Evolutionary conservation across 257 asterid genomes (phyloP).

Genomic region (Penstemon newberryi): DNA sequence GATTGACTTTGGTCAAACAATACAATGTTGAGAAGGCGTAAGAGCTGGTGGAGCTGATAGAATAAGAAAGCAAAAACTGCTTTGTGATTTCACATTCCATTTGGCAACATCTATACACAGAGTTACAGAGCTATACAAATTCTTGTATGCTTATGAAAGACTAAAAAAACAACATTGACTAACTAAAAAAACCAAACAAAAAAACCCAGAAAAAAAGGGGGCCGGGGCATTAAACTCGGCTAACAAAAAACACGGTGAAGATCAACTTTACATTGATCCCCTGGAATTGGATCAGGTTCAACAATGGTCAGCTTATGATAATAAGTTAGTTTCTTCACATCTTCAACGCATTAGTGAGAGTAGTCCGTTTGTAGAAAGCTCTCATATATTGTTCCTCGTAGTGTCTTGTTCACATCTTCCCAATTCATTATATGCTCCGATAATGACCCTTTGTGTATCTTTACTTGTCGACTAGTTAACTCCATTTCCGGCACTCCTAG

Average conservation of each 20-base stretch:
- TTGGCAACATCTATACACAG: conserved; percentile 25
- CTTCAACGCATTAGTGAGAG: conserved; percentile 23
- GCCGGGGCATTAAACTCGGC: not conserved
- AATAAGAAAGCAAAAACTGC: not conserved
- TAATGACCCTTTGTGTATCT: conserved; percentile 87
- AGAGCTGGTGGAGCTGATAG: not conserved
- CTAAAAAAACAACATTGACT: not conserved
- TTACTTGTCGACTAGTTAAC: conserved; percentile 76
- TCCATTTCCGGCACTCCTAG: conserved; percentile 63
- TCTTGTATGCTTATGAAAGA: conserved; percentile 11
- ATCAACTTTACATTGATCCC: conserved; percentile 35
- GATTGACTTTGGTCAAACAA: not conserved
- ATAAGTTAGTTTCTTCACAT: conserved; percentile 7
- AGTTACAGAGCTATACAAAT: conserved; percentile 34
- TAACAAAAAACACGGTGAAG: conserved; percentile 17
- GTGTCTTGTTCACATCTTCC: conserved; percentile 65
- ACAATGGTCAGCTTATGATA: conserved; percentile 22
- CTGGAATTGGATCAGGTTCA: conserved; percentile 6
- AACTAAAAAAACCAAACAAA: not conserved
- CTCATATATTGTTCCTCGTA: conserved; percentile 70
- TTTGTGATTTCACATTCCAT: conserved; percentile 10
- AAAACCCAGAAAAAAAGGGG: not conserved
- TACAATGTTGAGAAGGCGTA: too few species aligned
- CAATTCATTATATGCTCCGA: conserved; percentile 71
- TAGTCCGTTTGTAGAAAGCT: conserved; percentile 66